phyloP scores from a whole-genome alignment of 208 protist species.

The Strigomonas culicis region DNA sequence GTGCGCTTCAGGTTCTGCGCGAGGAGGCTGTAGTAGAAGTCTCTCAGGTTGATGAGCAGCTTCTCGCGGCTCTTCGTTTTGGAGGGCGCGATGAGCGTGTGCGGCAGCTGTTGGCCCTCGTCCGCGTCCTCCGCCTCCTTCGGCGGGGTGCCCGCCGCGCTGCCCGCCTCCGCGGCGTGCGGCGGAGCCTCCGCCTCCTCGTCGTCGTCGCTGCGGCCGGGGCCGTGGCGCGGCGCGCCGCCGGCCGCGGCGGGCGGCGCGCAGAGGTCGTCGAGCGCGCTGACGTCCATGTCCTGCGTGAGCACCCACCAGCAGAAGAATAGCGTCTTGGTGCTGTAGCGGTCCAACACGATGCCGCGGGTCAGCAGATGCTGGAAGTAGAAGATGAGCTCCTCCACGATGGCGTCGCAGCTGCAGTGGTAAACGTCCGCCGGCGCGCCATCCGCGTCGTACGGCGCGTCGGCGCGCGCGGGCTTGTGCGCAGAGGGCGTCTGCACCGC shows the following conservation, averaged over 20 bases:
- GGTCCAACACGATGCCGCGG: slow-evolving; percentile 73
- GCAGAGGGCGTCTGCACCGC: slow-evolving; percentile 12
- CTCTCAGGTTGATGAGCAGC: slow-evolving; percentile 60
- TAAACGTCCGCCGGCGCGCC: not conserved
- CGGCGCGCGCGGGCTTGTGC: slow-evolving; percentile 22
- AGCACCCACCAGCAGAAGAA: slow-evolving; percentile 84
- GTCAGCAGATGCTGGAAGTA: slow-evolving; percentile 78
- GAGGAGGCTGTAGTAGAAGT: slow-evolving; percentile 73
- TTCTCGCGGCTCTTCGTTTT: too few species aligned
- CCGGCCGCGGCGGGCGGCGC: too few species aligned
- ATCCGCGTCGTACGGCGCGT: not conserved
- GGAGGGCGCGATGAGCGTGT: too few species aligned
- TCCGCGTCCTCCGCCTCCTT: too few species aligned
- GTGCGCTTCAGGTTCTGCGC: too few species aligned
- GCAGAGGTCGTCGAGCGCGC: slow-evolving; percentile 48
- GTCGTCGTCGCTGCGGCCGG: too few species aligned
- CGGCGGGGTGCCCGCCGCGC: too few species aligned
- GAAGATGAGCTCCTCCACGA: too few species aligned
- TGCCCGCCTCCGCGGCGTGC: too few species aligned
- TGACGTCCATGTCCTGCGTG: slow-evolving; percentile 66
- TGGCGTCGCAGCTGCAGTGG: slow-evolving; percentile 36
- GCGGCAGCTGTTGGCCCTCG: too few species aligned
- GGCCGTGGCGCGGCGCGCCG: slow-evolving; percentile 26
- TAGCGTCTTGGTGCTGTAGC: slow-evolving; percentile 80
- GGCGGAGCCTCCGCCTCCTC: too few species aligned